These are phyloP conservation scores for Amanita rimosa DNA, from an alignment of 768 basidiomycete genomes.

Conservation along the genomic window DNA sequence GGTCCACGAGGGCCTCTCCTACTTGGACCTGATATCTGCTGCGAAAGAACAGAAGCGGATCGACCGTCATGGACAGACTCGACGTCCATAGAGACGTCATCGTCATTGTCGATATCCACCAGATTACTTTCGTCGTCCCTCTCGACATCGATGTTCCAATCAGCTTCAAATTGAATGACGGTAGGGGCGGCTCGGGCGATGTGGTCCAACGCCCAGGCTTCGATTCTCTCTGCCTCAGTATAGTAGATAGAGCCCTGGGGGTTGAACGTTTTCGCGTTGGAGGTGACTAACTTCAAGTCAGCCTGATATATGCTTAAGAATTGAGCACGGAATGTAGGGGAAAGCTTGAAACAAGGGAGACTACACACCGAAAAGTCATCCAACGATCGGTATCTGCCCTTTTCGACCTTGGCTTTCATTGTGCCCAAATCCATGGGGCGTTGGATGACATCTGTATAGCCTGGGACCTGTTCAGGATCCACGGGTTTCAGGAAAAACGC, in stretches of 20 bases:
- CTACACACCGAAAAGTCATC: conserved; percentile 66
- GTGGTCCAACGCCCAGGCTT: conserved; percentile 61
- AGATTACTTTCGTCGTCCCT: conserved; percentile 42
- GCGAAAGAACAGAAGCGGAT: conserved; percentile 35
- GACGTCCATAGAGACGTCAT: conserved; percentile 29
- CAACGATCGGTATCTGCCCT: conserved; percentile 65
- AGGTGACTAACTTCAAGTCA: conserved; percentile 62
- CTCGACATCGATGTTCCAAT: conserved; percentile 78
- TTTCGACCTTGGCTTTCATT: conserved; percentile 66
- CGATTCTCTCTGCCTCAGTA: conserved; percentile 62
- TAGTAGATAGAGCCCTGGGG: conserved; percentile 64
- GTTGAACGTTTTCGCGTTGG: conserved; percentile 70
- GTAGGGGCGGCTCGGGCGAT: conserved; percentile 59
- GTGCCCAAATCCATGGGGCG: conserved; percentile 91
- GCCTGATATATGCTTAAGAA: conserved; percentile 24
- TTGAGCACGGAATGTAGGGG: conserved; percentile 1
- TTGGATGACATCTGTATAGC: conserved; percentile 60
- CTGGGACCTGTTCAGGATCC: conserved; percentile 44
- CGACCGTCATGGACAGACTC: conserved; percentile 24
- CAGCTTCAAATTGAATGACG: conserved; percentile 73
- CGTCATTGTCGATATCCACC: conserved; percentile 29
- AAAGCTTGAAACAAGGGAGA: not conserved
- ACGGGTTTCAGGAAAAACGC: conserved; percentile 73
- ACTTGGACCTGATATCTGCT: conserved; percentile 23
- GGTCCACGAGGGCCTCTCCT: conserved; percentile 41